phyloP scores from a whole-genome alignment of 768 basidiomycete genomes.

The Lactarius akahatsu region DNA sequence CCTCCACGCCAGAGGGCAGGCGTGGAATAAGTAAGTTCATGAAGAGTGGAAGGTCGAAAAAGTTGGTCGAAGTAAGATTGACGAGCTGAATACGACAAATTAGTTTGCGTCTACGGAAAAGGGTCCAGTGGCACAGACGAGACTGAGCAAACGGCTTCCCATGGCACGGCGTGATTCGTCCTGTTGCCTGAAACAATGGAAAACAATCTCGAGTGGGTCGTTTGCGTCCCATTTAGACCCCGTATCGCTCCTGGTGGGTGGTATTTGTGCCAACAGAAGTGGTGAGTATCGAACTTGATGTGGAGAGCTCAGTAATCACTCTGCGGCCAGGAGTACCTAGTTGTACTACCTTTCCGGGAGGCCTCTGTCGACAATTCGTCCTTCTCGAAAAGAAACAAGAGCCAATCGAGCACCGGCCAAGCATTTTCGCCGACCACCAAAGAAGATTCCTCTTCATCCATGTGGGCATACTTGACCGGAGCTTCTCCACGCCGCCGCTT shows the following conservation, averaged over 20 bases:
- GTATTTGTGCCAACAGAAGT: constrained; percentile 59
- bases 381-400: constrained; percentile 64
- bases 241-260: constrained; percentile 47
- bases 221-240: constrained; percentile 57
- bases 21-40: constrained; percentile 35
- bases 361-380: constrained; percentile 48
- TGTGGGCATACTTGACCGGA: constrained; percentile 33
- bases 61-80: constrained; percentile 37
- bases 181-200: constrained; percentile 35
- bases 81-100: constrained; percentile 33
- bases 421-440: constrained; percentile 55
- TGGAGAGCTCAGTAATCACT: constrained; percentile 4
- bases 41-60: constrained; percentile 37
- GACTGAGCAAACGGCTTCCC: constrained; percentile 34
- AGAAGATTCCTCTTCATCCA: constrained; percentile 32
- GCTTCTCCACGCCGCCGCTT: constrained; percentile 34
- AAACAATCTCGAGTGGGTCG: constrained; percentile 47
- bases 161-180: constrained; percentile 27
- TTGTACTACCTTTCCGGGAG: constrained; percentile 40
- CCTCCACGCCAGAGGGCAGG: constrained; percentile 30
- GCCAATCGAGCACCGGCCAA: constrained; percentile 72
- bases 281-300: constrained; percentile 47
- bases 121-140: constrained; percentile 32
- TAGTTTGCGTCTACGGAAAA: constrained; percentile 3
- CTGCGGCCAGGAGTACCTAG: not conserved